Base-by-base conservation (phyloP, 208 protist species). In the Novymonas esmeraldas region DNA sequence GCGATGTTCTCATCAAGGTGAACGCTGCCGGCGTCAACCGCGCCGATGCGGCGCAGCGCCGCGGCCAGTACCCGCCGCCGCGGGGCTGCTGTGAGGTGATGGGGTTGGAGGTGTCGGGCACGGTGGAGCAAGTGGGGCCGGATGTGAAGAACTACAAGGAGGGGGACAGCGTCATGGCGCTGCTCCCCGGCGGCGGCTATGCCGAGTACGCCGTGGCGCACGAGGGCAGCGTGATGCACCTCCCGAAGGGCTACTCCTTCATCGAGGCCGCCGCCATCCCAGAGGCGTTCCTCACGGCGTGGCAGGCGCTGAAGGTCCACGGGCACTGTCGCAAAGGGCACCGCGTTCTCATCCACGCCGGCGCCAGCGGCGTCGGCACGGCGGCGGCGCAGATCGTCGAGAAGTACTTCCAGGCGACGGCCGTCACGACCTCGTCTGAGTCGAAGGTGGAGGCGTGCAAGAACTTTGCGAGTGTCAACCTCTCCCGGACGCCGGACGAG, bases 211-310 rank as follows among this genome's bases (percentile, higher is more conserved):
- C 76, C 22, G 82, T 87, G n/a, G 83, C 94, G 2, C 84, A 92
- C 56, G 71, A 87, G 33, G 81, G 76, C 50, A 78, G 70, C 46
- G 77, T 95, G 26, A 92, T 97, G 85, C 78, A 74, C 44, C 92
- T 95, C 48, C 95, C 94, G 9, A 52, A 80, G 7, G 81, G 85
- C 50, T 86, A 94, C 48, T 89, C 78, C 1, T 95, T 97, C 69
- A 86, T 92, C 22, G 79, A 97, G 68, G 95, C 94, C 18, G 89
- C 93, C 7, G 85, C 87, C 9, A 93, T 98, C 34, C 95, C 96
- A 9, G 93, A 98, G 72, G 85, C 86, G 29, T 98, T 94, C 51
- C 59, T 98, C 22, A 98, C 95, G 38, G 92, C 94, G 39, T 98
- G 85, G 81, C 96, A 98, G 71, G 65, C 78, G 6, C 82, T 98